Conservation (phyloP, 345 rosid species). For the Excoecaria cochinchinensis region DNA sequence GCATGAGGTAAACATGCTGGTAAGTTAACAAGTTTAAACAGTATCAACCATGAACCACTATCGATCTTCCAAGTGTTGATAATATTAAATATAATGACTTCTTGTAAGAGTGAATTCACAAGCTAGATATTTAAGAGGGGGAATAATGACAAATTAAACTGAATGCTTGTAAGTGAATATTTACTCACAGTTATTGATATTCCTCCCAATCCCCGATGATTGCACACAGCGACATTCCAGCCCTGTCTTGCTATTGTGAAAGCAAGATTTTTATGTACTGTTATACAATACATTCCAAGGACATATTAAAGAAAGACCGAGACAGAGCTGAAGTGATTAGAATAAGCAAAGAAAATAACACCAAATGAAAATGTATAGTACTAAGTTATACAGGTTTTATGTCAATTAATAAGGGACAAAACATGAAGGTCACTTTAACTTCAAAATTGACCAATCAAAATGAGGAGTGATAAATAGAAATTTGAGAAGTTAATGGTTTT, state of each 20-base stretch:
- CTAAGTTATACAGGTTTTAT: too few relatives aligned
- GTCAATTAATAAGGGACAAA: too few relatives aligned
- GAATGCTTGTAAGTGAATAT: slow-evolving; percentile 6
- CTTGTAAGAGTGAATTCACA: neutral
- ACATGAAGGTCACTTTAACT: too few relatives aligned
- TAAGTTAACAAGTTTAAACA: neutral
- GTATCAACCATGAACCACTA: neutral
- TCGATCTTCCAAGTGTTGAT: neutral
- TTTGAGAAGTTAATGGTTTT: too few relatives aligned
- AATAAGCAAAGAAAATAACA: too few relatives aligned
- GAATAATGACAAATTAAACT: neutral
- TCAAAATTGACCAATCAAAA: too few relatives aligned
- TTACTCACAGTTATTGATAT: slow-evolving; percentile 38
- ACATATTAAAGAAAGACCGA: slow-evolving; percentile 1
- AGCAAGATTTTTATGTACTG: slow-evolving; percentile 42
- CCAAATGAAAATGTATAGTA: too few relatives aligned
- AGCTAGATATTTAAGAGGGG: neutral
- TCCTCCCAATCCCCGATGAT: slow-evolving; percentile 47
- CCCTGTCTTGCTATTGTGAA: slow-evolving; percentile 29
- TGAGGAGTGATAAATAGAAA: too few relatives aligned
- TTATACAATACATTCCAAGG: neutral
- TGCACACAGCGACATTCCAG: slow-evolving; percentile 42
- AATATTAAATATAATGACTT: neutral
- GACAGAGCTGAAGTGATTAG: too few relatives aligned
- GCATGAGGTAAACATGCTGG: neutral